A percentile compares a stretch with the other conserved stretches of the same genome.
Evolutionary conservation across 129 eudicot species (phyloP).

Genomic region (Apium graveolens): DNA sequence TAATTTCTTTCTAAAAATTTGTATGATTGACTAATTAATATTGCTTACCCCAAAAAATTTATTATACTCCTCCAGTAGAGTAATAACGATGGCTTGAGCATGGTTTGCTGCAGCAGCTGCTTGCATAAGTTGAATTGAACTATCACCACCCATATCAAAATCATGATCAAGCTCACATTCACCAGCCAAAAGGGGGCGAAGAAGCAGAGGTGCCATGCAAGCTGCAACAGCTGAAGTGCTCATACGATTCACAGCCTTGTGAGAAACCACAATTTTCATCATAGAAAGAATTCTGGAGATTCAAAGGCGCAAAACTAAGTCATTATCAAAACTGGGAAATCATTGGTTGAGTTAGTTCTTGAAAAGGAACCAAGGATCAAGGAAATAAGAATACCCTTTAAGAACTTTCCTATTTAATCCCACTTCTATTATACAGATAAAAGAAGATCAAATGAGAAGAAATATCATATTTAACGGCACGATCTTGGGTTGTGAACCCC

Average conservation of each 20-base stretch:
- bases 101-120: constrained; percentile 99
- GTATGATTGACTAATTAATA: not conserved
- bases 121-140: constrained; percentile 92
- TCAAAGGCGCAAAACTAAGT: constrained; percentile 7
- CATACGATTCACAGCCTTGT: constrained; percentile 79
- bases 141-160: constrained; percentile 80
- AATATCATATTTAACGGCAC: not conserved
- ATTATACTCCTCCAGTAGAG: constrained; percentile 88
- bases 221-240: constrained; percentile 96
- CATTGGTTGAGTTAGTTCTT: not conserved
- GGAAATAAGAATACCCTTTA: not conserved
- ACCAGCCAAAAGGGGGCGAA: constrained; percentile 95
- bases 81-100: constrained; percentile 90
- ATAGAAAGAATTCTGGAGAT: constrained; percentile 64
- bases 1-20: not conserved
- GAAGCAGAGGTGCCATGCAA: constrained; percentile 98
- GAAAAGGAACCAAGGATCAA: not conserved
- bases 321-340: not conserved
- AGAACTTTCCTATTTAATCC: not conserved
- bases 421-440: not conserved
- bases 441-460: not conserved
- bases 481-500: not conserved
- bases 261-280: constrained; percentile 77
- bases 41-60: constrained; percentile 77
- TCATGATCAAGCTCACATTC: constrained; percentile 81